Evolutionary conservation across 2,329 filamentous ascomycete species (phyloP), one percentile per base, ranked within the genome.

Genomic region (Talaromyces sp.): DNA sequence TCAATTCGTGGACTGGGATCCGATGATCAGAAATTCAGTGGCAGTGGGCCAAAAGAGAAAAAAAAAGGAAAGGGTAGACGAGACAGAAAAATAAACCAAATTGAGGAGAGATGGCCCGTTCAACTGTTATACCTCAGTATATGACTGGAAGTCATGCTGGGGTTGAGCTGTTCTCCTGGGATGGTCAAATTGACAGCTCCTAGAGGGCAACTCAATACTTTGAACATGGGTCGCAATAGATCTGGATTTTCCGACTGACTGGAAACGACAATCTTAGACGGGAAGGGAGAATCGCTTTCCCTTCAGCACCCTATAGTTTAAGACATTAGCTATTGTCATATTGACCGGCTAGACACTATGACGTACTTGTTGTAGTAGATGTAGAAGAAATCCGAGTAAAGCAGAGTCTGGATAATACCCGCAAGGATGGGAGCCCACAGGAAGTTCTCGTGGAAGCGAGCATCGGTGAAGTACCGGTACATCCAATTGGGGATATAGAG

Each of bases 321-420:
- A 20, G 4, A 11, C 2, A 8, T 39, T 33, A 37, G 33, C 3
- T 13, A 14, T 40, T 29, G 16, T 14, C 4, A 19, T 14, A 16
- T 7, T 27, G 3, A 16, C 8, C 19, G n/a, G 14, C 7, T 17
- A 27, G 27, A 40, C 13, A 43, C 16, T 20, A 22, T 19, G 9
- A 45, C 82, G 73, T 71, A 87, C 86, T 97, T 97, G 55, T 88
- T 96, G 78, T 97, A 99, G 80, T 99, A 99, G 68, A 99, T 93
- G 82, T 92, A 99, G 84, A 99, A 99, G 80, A 99, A 99, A 78
- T 99, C 94, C 59, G 91, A 96, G 80, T 99, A 99, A 53, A 99
- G 81, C 44, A 99, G 77, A 0, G 94, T 99, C 81, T 99, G 94
- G 60, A 97, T 78, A 51, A 97, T 82, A 11, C 94, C 94, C 3